Evolutionary conservation across 176 grass and related monocot species (phyloP).

Genomic region (Pontederia paniculata): DNA sequence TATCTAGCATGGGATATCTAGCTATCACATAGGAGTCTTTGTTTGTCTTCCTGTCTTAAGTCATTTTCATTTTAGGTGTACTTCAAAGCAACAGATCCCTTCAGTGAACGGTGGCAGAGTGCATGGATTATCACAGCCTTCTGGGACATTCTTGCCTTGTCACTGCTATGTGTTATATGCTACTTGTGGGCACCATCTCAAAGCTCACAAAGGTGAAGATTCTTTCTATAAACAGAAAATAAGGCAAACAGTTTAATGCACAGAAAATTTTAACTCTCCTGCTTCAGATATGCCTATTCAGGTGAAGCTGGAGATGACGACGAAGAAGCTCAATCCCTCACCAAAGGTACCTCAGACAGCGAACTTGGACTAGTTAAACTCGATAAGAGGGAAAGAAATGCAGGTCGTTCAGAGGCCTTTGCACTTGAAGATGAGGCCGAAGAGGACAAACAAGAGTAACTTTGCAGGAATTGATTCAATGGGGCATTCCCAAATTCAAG

Average conservation of each 20-base stretch:
- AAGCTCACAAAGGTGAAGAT: conserved; percentile 79
- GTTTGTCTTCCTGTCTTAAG: conserved; percentile 3
- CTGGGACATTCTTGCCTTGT: conserved; percentile 79
- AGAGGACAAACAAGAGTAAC: conserved; percentile 87
- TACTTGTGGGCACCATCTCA: conserved; percentile 95
- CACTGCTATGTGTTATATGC: conserved; percentile 75
- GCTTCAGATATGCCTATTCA: conserved; percentile 77
- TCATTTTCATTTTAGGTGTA: conserved; percentile 55
- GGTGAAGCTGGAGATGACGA: conserved; percentile 69
- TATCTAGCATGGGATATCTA: not conserved
- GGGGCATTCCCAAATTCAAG: no score
- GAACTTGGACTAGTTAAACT: conserved; percentile 82
- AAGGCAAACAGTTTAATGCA: not conserved
- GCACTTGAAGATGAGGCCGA: conserved; percentile 54
- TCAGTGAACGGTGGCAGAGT: conserved; percentile 95
- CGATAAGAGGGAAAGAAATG: conserved; percentile 56
- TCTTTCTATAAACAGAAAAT: not conserved
- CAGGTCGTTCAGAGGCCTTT: conserved; percentile 32
- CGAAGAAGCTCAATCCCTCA: conserved; percentile 82
- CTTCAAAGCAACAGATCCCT: conserved; percentile 96
- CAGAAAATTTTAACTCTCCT: not conserved
- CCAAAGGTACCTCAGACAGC: conserved; percentile 49
- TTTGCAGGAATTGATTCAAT: not conserved
- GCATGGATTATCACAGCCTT: conserved; percentile 98
- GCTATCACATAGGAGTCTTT: not conserved